Evolutionary conservation across 1,284 basidiomycete species (phyloP), one percentile per base, ranked within the genome.

Genomic region (Ustilago xerochloae): DNA sequence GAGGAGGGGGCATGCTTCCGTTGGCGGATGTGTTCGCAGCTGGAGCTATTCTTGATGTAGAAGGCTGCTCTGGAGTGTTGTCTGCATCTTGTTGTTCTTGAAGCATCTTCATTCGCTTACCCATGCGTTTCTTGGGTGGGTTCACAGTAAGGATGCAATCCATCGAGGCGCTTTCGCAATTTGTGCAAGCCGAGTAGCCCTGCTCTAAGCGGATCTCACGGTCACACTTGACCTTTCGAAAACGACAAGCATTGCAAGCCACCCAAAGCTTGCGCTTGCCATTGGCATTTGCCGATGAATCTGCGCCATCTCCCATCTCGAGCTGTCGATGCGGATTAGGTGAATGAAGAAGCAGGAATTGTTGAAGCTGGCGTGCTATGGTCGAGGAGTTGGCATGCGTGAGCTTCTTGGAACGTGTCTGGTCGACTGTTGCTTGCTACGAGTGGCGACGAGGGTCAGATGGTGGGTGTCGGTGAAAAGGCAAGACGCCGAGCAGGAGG

Each of bases 171-270:
- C 15, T 47, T 15, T 53, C 68, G 32, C 68, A 71, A 30, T 62
- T 66, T 18, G 58, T 58, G 39, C 68, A 71, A 8, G 58, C 1
- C 22, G 52, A 35, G 36, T 28, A 38, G 10, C 63, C 68, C 43
- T 56, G 54, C 30, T 71, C 58, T 6, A 71, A 49, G 22, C 68
- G 68, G 7, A 46, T 41, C 32, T 66, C 59, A 24, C 68, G 54
- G 24, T 71, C 68, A 38, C 68, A 71, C 29, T 71, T 71, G 63
- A 66, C 68, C 36, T 71, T 71, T 13, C 68, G 57, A 48, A 65
- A 71, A 38, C 68, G 62, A 18, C 68, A 71, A 13, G 68, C 68
- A 32, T 71, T 61, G 59, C 68, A 71, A 22, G 68, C 62, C 13
- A 71, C 38, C 35, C 58, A 65, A 12, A 65, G 68, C 59, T 71